Evolutionary conservation across 768 basidiomycete species (phyloP), one percentile per base, ranked within the genome.

Genomic region (Serendipita indica): DNA sequence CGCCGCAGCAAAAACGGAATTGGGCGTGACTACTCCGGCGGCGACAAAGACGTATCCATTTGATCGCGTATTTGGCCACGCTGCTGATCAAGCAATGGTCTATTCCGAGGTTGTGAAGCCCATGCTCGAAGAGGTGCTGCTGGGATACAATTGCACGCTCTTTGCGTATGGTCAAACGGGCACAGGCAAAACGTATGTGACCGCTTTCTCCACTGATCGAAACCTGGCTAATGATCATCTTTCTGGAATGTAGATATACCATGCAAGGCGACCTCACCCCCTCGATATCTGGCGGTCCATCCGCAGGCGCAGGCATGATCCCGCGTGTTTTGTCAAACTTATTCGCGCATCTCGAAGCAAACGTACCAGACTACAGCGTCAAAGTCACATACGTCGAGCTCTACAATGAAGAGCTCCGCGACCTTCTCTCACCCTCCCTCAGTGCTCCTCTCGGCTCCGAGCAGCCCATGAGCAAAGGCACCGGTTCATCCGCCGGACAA

Each of bases 111-210:
- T 97, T 37, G 94, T 97, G 39, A 79, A 79, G 62, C 91, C 91
- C 0, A 87, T 97, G 79, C 74, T 99, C 56, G 83, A 89, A 46
- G 89, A 99, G 68, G 93, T 97, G n/a, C 71, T 97, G 35, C 75
- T 79, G 69, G 96, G 96, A 3, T 99, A 96, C 74, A 98, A 98
- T 67, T 98, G 94, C 67, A 94, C 90, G 0, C 74, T 99, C 20
- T 97, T 98, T 71, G 93, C 93, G 3, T 99, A 99, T 67, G 96
- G 96, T 1, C 96, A 98, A 70, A 98, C 96, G 0, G 96, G 96
- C 0, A 97, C 96, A 0, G 96, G 96, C 20, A 99, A 99, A 74
- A 98, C 96, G 90, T 96, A 68, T 65, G 89, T 74, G 2, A 14
- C 33, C 33, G n/a, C n/a, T n/a, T n/a, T 56, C 27, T 6, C 60